Percentiles rank a stretch among this genome's conserved stretches.
phyloP scores from a whole-genome alignment of 805 yeast species.

The Candida coquimbonensis region DNA sequence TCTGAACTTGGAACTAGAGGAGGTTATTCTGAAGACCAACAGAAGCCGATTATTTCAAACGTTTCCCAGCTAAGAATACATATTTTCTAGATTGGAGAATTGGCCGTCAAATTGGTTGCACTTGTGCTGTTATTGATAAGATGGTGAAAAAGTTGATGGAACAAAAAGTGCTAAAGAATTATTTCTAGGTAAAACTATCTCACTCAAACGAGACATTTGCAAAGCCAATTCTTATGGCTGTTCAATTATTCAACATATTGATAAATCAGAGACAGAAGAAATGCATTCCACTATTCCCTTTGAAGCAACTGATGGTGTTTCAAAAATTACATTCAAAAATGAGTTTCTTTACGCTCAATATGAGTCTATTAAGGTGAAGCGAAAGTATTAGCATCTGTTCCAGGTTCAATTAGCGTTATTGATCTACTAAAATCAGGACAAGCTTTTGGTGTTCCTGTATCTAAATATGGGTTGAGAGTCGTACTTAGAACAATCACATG shows the following conservation, averaged over 20 bases:
- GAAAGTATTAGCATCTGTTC: slow-evolving; percentile 34
- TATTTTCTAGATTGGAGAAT: slow-evolving; percentile 42
- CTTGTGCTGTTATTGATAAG: neutral
- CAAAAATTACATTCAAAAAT: slow-evolving; percentile 45
- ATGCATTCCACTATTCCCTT: slow-evolving; percentile 1
- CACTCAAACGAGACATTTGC: slow-evolving; percentile 32
- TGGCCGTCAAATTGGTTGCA: slow-evolving; percentile 28
- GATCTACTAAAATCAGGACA: slow-evolving; percentile 39
- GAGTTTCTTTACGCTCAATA: slow-evolving; percentile 34
- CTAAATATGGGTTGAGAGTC: slow-evolving; percentile 37
- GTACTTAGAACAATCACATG: slow-evolving; percentile 33
- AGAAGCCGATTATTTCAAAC: slow-evolving; percentile 10
- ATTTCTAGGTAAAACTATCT: slow-evolving; percentile 38
- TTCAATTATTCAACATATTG: slow-evolving; percentile 25
- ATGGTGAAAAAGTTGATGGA: slow-evolving; percentile 28
- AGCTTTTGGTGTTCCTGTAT: slow-evolving; percentile 44
- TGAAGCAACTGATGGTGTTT: neutral
- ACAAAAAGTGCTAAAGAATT: slow-evolving; percentile 23
- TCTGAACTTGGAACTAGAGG: slow-evolving; percentile 38
- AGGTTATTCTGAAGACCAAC: slow-evolving; percentile 22
- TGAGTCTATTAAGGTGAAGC: slow-evolving; percentile 19
- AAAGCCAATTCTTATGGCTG: slow-evolving; percentile 44
- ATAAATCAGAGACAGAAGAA: slow-evolving; percentile 14
- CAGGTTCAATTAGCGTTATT: slow-evolving; percentile 37
- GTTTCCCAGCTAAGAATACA: slow-evolving; percentile 28